A percentile compares a stretch with the other conserved stretches of the same genome.
phyloP scores from a whole-genome alignment of 495 filamentous ascomycete genomes.

The Astrothelium subdiscretum region DNA sequence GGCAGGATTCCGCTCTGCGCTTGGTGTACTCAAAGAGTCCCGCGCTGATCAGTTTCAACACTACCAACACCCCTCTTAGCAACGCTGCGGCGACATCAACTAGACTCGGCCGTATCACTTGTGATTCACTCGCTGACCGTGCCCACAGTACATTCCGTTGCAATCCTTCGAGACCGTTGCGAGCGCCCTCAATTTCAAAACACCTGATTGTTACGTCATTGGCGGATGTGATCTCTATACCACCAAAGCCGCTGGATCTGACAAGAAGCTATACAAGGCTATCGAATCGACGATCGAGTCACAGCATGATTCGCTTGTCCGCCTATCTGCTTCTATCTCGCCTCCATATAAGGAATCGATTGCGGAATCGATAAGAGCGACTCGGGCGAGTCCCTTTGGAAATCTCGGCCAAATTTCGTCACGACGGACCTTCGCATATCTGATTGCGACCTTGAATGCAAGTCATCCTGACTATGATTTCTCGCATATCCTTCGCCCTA shows the following conservation, averaged over 20 bases:
- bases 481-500: constrained; percentile 73
- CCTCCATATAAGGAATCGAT: constrained; percentile 48
- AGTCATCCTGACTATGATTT: constrained; percentile 98
- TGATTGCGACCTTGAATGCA: constrained; percentile 96
- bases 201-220: constrained; percentile 74
- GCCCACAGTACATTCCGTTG: constrained; percentile 71
- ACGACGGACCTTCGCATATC: constrained; percentile 84
- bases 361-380: constrained; percentile 51
- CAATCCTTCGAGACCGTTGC: constrained; percentile 80
- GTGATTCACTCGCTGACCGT: constrained; percentile 7
- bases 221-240: constrained; percentile 95
- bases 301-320: constrained; percentile 77
- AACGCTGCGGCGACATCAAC: too few relatives aligned
- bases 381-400: constrained; percentile 81
- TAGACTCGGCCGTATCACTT: too few relatives aligned
- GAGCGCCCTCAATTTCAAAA: constrained; percentile 85
- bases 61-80: too few relatives aligned
- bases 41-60: too few relatives aligned
- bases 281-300: constrained; percentile 81
- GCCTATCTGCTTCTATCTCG: constrained; percentile 68
- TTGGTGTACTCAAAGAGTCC: too few relatives aligned
- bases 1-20: too few relatives aligned
- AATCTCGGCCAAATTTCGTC: constrained; percentile 73
- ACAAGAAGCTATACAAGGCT: constrained; percentile 93
- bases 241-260: constrained; percentile 83